Evolutionary conservation across 306 rosid genomes (phyloP).

Genomic region (Lathyrus aphaca): DNA sequence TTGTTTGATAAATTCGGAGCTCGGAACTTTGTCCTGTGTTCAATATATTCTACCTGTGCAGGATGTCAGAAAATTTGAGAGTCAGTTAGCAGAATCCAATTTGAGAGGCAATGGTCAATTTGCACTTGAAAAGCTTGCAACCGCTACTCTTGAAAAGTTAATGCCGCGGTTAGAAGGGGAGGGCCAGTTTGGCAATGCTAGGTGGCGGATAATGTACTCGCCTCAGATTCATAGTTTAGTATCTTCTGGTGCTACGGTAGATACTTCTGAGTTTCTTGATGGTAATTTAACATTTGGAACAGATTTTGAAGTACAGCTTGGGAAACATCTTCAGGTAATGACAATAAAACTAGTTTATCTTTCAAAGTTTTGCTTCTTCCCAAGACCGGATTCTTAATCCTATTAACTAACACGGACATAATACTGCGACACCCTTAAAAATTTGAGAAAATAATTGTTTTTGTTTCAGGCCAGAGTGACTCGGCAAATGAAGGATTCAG

Average conservation of each 20-base stretch:
- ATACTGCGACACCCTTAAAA: background rate
- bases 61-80: conserved; percentile 86
- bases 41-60: conserved; percentile 36
- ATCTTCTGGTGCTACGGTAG: conserved; percentile 59
- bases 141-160: conserved; percentile 81
- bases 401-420: background rate
- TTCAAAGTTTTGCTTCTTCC: no score
- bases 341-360: conserved; percentile 27
- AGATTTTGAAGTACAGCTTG: conserved; percentile 91
- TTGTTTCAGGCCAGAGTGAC: conserved; percentile 69
- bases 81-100: conserved; percentile 74
- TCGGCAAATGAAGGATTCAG: conserved; percentile 91
- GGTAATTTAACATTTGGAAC: conserved; percentile 83
- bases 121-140: conserved; percentile 78
- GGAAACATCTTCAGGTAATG: conserved; percentile 87
- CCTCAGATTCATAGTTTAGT: conserved; percentile 83
- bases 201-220: conserved; percentile 81
- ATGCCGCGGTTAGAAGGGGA: conserved; percentile 97
- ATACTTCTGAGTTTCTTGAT: conserved; percentile 79
- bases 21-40: no score
- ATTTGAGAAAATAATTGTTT: conserved; percentile 7
- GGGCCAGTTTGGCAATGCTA: conserved; percentile 89
- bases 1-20: conserved; percentile 3
- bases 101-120: conserved; percentile 70
- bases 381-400: no score